A percentile compares a stretch with the other conserved stretches of the same genome.
phyloP scores from a whole-genome alignment of 176 grass and related monocot species.

The barley (Hordeum vulgare) region MorexV3_pseudomolecules_assembly NC_058524.1:49543192-49543691 shows the following conservation, averaged over 20 bases:
- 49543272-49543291: not conserved
- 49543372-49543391: not conserved
- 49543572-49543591: not conserved
- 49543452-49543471: not conserved
- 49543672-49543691: not conserved
- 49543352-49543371: not conserved
- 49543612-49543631: constrained; percentile 9
- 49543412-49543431: not conserved
- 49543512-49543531: not conserved
- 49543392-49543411: not conserved
- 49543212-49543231: not conserved
- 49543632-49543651: not conserved
- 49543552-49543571: not conserved
- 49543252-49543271: not conserved
- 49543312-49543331: constrained; percentile 17
- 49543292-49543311: not conserved
- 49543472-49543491: not conserved
- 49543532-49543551: not conserved
- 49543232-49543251: constrained; percentile 13
- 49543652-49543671: not conserved
- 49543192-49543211: not conserved
- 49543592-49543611: not conserved
- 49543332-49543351: not conserved
- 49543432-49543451: not conserved
- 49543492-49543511: constrained; percentile 14